A percentile compares a stretch with the other conserved stretches of the same genome.
These are phyloP conservation scores for Sporisorium iseilematis-ciliati DNA, from an alignment of 1,284 basidiomycete genomes.

Conservation along the genomic window DNA sequence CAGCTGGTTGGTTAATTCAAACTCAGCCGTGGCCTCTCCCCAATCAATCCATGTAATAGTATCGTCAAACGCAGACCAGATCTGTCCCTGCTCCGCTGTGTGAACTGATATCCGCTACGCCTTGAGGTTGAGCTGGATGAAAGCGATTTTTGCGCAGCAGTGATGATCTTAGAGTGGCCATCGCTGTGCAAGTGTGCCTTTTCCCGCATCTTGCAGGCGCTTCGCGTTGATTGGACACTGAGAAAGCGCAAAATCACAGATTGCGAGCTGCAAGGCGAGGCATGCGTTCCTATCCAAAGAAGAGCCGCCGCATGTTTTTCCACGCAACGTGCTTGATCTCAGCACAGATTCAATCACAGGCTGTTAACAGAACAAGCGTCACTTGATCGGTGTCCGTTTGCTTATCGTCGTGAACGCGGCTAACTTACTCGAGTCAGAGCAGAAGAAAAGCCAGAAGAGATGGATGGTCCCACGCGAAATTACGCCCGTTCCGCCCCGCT, in stretches of 20 bases:
- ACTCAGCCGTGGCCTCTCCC: neutral
- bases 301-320: neutral
- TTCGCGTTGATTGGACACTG: conserved; percentile 28
- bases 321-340: neutral
- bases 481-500: conserved; percentile 1
- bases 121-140: no score
- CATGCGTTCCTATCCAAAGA: neutral
- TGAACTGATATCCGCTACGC: no score
- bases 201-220: neutral
- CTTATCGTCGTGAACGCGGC: no score
- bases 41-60: neutral
- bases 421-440: conserved; percentile 4
- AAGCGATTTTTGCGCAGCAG: no score
- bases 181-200: no score
- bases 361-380: neutral
- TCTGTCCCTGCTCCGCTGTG: no score
- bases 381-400: no score
- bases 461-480: neutral
- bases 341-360: neutral
- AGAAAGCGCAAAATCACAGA: conserved; percentile 11
- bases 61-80: neutral
- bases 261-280: neutral
- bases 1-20: conserved; percentile 31
- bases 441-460: neutral
- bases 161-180: no score